phyloP scores from a whole-genome alignment of 2,329 filamentous ascomycete species.

The Epichloe gansuensis region DNA sequence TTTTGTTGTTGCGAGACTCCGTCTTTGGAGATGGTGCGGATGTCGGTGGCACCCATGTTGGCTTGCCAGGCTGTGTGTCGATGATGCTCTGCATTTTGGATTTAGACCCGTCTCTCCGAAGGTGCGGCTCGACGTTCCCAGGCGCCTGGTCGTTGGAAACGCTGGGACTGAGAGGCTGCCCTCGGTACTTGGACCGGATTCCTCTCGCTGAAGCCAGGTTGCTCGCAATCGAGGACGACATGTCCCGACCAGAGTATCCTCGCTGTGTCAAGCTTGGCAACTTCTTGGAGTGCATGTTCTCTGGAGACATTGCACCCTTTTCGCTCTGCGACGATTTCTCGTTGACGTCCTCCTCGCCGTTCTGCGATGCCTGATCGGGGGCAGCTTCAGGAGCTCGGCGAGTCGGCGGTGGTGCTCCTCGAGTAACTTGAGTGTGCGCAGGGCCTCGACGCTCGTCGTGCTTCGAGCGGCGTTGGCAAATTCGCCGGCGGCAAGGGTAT shows the following conservation, averaged over 20 bases:
- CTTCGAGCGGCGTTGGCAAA: constrained; percentile 71
- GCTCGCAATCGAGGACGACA: constrained; percentile 74
- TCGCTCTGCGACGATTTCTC: constrained; percentile 13
- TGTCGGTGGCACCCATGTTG: constrained; percentile 38
- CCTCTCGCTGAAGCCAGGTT: constrained; percentile 79
- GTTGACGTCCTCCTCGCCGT: constrained; percentile 11
- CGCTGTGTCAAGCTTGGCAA: constrained; percentile 26
- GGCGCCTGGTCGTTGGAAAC: constrained; percentile 63
- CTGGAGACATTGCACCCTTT: constrained; percentile 11
- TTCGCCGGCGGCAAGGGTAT: constrained; percentile 76
- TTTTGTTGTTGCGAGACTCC: constrained; percentile 14
- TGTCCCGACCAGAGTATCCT: constrained; percentile 50
- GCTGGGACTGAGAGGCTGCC: constrained; percentile 58
- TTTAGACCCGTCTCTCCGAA: constrained; percentile 36
- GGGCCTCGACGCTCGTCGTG: constrained; percentile 58
- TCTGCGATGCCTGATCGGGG: constrained; percentile 32
- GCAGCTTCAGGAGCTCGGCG: constrained; percentile 66
- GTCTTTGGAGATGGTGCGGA: constrained; percentile 12
- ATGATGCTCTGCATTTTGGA: constrained; percentile 45
- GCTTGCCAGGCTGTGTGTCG: constrained; percentile 38
- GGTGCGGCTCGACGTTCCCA: constrained; percentile 51
- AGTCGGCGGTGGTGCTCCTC: constrained; percentile 80
- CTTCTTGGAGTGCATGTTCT: constrained; percentile 8
- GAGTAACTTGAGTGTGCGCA: constrained; percentile 73
- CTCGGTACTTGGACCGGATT: constrained; percentile 53